These are phyloP conservation scores for Trichocladium antarcticum DNA, from an alignment of 495 filamentous ascomycete species.

Conservation along the genomic window DNA sequence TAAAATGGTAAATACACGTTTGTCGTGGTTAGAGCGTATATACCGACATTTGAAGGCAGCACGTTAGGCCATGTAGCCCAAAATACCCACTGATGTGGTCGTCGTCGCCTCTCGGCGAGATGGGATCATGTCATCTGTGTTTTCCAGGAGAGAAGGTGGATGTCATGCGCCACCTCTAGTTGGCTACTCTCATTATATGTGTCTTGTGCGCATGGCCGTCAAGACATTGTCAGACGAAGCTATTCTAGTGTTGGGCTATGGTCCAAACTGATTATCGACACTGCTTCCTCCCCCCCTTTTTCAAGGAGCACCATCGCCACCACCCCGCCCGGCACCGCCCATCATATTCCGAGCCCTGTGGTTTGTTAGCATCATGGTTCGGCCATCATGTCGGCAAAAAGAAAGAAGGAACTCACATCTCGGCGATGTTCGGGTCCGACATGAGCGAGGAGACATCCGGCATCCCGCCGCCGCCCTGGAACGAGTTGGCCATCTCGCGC, in stretches of 20 bases:
- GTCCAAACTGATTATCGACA: too few species aligned
- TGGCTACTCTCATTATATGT: too few species aligned
- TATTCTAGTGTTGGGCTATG: too few species aligned
- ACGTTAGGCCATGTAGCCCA: too few species aligned
- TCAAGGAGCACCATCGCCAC: slow-evolving; percentile 28
- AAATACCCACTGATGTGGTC: too few species aligned
- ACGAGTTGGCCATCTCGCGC: slow-evolving; percentile 64
- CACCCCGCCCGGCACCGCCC: slow-evolving; percentile 47
- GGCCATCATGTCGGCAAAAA: neutral
- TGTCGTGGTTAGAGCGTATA: too few species aligned
- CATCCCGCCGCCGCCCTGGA: slow-evolving; percentile 67
- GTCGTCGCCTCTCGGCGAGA: too few species aligned
- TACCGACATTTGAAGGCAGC: too few species aligned
- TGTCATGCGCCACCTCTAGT: too few species aligned
- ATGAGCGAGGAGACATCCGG: slow-evolving; percentile 74
- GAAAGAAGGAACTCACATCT: slow-evolving; percentile 58
- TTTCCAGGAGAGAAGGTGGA: too few species aligned
- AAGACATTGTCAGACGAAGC: neutral
- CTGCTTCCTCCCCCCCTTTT: neutral
- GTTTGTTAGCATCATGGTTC: neutral
- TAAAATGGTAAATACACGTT: too few species aligned
- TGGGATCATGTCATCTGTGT: too few species aligned
- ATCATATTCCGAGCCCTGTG: slow-evolving; percentile 66
- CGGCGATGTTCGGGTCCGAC: slow-evolving; percentile 81
- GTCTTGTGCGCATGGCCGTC: neutral